Conservation (phyloP, 2,329 filamentous ascomycete genomes). For the Aspergillus sergii region DNA sequence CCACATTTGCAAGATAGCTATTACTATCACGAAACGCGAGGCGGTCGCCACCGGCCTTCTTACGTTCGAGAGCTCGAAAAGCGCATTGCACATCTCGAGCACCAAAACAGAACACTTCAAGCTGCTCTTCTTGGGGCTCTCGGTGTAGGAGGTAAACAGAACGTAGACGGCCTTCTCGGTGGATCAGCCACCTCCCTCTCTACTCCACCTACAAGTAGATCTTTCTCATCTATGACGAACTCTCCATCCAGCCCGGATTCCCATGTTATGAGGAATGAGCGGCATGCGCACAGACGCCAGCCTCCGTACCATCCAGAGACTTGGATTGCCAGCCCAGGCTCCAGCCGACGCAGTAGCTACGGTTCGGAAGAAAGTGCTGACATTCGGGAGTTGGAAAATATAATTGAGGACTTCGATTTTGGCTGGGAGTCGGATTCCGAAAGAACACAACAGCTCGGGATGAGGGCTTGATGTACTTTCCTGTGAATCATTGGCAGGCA, state of each 20-base stretch:
- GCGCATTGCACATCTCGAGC: conserved; percentile 43
- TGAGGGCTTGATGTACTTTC: conserved; percentile 3
- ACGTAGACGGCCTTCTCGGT: conserved; percentile 28
- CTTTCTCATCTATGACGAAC: conserved; percentile 23
- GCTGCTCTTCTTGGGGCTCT: conserved; percentile 45
- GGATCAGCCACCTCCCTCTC: conserved; percentile 25
- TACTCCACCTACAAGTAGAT: conserved; percentile 16
- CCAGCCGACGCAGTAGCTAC: conserved; percentile 31
- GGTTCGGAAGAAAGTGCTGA: conserved; percentile 27
- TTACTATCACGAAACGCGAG: conserved; percentile 23
- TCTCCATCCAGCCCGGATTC: conserved; percentile 18
- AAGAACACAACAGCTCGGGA: neutral
- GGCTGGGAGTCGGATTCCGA: conserved; percentile 32
- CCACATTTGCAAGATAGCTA: conserved; percentile 26
- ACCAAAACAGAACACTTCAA: conserved; percentile 47
- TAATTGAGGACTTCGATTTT: conserved; percentile 36
- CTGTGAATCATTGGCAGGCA: neutral
- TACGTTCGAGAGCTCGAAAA: conserved; percentile 36
- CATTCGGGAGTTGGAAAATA: conserved; percentile 33
- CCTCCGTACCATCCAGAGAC: conserved; percentile 27
- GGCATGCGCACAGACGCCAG: conserved; percentile 8
- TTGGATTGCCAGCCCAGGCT: conserved; percentile 33
- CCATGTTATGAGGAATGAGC: conserved; percentile 1
- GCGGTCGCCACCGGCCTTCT: conserved; percentile 17
- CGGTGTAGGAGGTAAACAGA: conserved; percentile 39